Evolutionary conservation across 805 yeast genomes (phyloP), one percentile per base, ranked within the genome.

Genomic region (Ogataea parapolymorpha): DNA sequence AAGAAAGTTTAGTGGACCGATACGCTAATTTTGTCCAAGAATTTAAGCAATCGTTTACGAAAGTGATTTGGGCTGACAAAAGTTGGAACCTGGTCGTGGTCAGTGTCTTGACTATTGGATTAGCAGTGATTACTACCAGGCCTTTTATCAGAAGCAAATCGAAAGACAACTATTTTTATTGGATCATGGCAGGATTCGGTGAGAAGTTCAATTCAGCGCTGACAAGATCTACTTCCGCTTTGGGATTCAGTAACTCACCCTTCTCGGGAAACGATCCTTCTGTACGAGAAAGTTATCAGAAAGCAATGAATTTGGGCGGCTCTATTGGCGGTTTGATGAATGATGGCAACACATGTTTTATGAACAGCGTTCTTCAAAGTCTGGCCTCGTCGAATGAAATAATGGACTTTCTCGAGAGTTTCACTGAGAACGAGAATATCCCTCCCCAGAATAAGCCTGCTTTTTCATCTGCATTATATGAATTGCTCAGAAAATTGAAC

Each of bases 311-410:
- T 35, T 67, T 72, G 39, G 91, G 91, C 42, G 90, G 90, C 1
- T 76, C 74, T 39, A 75, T 87, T 25, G 96, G 96, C 18, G 97
- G 97, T 1, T 71, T 90, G 26, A 74, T 77, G 44, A 90, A 90
- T 59, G 95, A 87, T 49, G 96, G 97, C 11, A 90, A 90, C 58
- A 88, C 96, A 0, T 90, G 97, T 62, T 90, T 90, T 55, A 88
- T 89, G 95, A 90, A 90, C 64, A 79, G 89, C 17, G 96, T 90
- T 1, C 62, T 90, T 20, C 97, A 90, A 61, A 75, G 85, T 13
- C 64, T 89, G 42, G 89, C 95, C 0, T 82, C 91, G 0, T 82
- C 93, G 0, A 70, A 73, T 18, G 75, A 80, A 26, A 65, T 88
- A 26, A 51, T 70, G 14, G 67, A 68, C 15, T 85, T 82, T 53